Evolutionary conservation across 2,329 filamentous ascomycete genomes (phyloP), one percentile per base, ranked within the genome.

Genomic region (Amphichorda felina): DNA sequence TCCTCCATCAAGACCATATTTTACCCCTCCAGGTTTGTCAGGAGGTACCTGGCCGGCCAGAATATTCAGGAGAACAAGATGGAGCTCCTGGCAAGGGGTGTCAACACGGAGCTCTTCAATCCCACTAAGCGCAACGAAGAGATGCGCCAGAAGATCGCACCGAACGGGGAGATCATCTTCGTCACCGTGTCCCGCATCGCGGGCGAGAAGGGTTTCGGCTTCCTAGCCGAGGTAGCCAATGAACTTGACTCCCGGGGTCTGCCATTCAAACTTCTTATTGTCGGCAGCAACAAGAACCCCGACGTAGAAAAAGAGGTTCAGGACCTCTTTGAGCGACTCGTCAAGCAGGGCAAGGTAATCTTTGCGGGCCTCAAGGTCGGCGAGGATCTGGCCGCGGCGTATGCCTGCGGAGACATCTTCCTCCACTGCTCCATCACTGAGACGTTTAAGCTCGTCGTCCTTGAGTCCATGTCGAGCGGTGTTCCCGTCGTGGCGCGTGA

Each of bases 341-440:
- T 48, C 9, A 51, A 54, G 4, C 54, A 60, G 32, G 64, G 71
- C 22, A 70, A 67, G 34, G 75, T 82, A 26, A 47, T 74, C n/a
- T 83, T 83, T 50, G 72, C 76, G 0, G 78, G 79, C 1, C 77
- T 82, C 56, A 64, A 73, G 43, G 65, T 70, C 1, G 77, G 78
- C 9, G 64, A 66, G 34, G 64, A 66, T 3, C 62, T 83, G 8
- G 77, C 76, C n/a, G 59, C 64, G n/a, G 70, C 73, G 8, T 84
- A 82, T 43, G 77, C 79, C 2, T 72, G 71, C 4, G 77, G 71
- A 1, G 78, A 83, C 47, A 44, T 83, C n/a, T 82, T 83, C 48
- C 55, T 83, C 11, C 78, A 83, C 55, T 81, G 76, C 55, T 82
- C 75, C 16, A 61, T 82, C 38, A 82, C 78, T 1, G 79, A 83